A percentile compares a stretch with the other conserved stretches of the same genome.
phyloP scores from a whole-genome alignment of 1,139 yeast genomes.

The Debaryomyces psychrophilus region DNA sequence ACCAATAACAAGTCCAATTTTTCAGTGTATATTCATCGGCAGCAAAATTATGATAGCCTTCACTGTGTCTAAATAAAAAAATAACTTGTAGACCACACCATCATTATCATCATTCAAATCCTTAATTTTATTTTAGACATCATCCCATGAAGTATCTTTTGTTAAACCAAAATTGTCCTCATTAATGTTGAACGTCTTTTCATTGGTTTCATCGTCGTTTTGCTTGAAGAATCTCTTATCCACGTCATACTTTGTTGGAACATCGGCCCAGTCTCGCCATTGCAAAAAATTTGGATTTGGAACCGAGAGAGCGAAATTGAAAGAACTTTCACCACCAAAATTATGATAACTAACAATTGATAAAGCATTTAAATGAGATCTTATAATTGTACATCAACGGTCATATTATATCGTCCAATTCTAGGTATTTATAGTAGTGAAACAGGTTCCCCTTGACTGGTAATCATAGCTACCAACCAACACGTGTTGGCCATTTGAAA shows the following conservation, averaged over 20 bases:
- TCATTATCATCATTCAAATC: constrained; percentile 15
- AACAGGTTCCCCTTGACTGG: neutral
- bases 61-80: constrained; percentile 47
- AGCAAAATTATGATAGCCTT: constrained; percentile 45
- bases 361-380: neutral
- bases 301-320: constrained; percentile 3
- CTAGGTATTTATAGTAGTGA: neutral
- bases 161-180: constrained; percentile 23
- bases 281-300: constrained; percentile 8
- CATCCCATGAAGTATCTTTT: constrained; percentile 22
- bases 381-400: neutral
- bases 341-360: neutral
- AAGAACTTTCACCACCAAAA: constrained; percentile 5
- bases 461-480: neutral
- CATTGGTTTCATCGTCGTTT: constrained; percentile 21
- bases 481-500: constrained; percentile 10
- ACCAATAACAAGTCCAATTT: constrained; percentile 41
- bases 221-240: constrained; percentile 25
- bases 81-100: constrained; percentile 27
- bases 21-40: constrained; percentile 19
- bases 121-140: constrained; percentile 15
- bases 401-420: neutral
- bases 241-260: constrained; percentile 15
- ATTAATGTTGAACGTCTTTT: constrained; percentile 12
- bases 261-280: neutral